These are phyloP conservation scores for Ilyonectria mors-panacis DNA, from an alignment of 2,329 filamentous ascomycete genomes.

Conservation along the genomic window DNA sequence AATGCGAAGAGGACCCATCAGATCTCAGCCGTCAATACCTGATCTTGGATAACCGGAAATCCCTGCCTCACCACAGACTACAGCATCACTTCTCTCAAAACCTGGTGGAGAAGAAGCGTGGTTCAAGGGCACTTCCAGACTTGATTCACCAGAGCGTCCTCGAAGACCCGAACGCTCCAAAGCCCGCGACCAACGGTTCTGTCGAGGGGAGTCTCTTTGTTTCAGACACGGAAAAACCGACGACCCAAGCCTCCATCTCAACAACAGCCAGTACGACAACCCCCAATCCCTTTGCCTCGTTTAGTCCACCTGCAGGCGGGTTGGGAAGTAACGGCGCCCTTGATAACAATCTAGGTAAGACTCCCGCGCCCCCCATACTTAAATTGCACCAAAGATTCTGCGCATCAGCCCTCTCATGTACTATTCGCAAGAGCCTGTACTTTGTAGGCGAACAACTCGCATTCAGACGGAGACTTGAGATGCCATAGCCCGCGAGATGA, in stretches of 20 bases:
- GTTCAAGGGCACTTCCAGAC: slow-evolving; percentile 64
- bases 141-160: slow-evolving; percentile 71
- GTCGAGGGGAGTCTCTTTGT: slow-evolving; percentile 52
- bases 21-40: slow-evolving; percentile 58
- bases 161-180: slow-evolving; percentile 51
- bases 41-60: slow-evolving; percentile 60
- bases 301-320: slow-evolving; percentile 19
- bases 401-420: slow-evolving; percentile 34
- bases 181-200: slow-evolving; percentile 31
- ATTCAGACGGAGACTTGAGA: slow-evolving; percentile 48
- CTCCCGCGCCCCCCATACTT: slow-evolving; percentile 28
- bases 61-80: slow-evolving; percentile 64
- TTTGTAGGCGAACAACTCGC: slow-evolving; percentile 42
- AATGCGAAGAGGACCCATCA: slow-evolving; percentile 52
- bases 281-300: slow-evolving; percentile 34
- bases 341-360: slow-evolving; percentile 45
- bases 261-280: slow-evolving; percentile 28
- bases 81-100: slow-evolving; percentile 69
- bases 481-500: slow-evolving; percentile 39
- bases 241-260: slow-evolving; percentile 19
- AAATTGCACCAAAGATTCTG: slow-evolving; percentile 46
- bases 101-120: slow-evolving; percentile 74
- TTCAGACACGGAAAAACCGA: slow-evolving; percentile 29
- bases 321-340: slow-evolving; percentile 27
- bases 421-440: slow-evolving; percentile 28